Conservation (phyloP, 2,329 filamentous ascomycete genomes). For the Hawksworthiomyces lignivorus region DNA sequence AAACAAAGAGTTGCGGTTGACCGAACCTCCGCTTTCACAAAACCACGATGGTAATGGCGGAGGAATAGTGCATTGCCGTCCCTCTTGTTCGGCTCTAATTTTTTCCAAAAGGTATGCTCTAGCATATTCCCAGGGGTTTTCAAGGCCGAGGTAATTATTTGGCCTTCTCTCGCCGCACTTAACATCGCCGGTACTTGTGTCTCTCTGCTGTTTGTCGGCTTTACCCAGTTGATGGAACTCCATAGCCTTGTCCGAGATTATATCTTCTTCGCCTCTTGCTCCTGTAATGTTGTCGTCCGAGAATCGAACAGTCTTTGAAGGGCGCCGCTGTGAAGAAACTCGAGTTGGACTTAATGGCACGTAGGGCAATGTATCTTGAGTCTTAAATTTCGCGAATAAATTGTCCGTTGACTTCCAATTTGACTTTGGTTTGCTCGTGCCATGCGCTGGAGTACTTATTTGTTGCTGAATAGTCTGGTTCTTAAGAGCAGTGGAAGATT, state of each 20-base stretch:
- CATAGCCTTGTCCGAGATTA: too few relatives aligned
- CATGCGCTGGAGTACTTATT: neutral
- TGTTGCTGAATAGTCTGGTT: neutral
- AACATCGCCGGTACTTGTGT: too few relatives aligned
- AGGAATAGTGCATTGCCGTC: constrained; percentile 7
- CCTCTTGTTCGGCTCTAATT: constrained; percentile 9
- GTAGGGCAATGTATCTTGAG: constrained; percentile 4
- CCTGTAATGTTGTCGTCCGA: too few relatives aligned
- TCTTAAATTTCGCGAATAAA: constrained; percentile 13
- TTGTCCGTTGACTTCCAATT: constrained; percentile 14
- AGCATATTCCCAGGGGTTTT: constrained; percentile 11
- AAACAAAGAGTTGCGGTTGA: constrained; percentile 1
- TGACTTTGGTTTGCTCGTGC: constrained; percentile 5
- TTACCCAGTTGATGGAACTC: too few relatives aligned
- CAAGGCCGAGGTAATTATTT: too few relatives aligned
- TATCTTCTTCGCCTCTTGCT: too few relatives aligned
- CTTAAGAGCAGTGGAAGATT: neutral
- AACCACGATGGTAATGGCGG: constrained; percentile 10
- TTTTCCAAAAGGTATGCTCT: constrained; percentile 14
- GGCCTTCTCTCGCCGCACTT: too few relatives aligned
- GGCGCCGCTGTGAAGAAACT: constrained; percentile 3
- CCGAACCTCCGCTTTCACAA: neutral
- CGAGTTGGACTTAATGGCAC: neutral
- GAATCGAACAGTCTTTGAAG: constrained; percentile 15
- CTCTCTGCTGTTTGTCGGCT: too few relatives aligned